A percentile compares a stretch with the other conserved stretches of the same genome.
phyloP scores from a whole-genome alignment of 108 stramenopile genomes.

The Licmophora abbreviata region DNA sequence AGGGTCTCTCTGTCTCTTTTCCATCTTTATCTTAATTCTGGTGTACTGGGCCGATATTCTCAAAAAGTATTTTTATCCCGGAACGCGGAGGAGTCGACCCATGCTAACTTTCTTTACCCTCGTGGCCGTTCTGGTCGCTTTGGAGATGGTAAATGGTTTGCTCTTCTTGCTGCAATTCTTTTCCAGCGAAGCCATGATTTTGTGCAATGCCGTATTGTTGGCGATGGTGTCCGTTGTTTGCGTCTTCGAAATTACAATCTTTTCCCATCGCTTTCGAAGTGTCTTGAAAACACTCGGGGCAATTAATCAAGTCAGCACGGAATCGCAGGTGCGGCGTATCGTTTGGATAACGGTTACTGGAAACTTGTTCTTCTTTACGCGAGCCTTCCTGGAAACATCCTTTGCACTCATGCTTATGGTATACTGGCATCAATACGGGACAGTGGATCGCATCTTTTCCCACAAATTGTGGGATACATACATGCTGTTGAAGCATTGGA shows the following conservation, averaged over 20 bases:
- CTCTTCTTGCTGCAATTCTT: slow-evolving; percentile 76
- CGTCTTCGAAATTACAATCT: slow-evolving; percentile 89
- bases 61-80: slow-evolving; percentile 91
- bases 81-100: slow-evolving; percentile 70
- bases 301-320: slow-evolving; percentile 94
- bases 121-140: slow-evolving; percentile 47
- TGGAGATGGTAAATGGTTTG: slow-evolving; percentile 70
- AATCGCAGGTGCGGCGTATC: slow-evolving; percentile 89
- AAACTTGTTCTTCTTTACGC: slow-evolving; percentile 90
- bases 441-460: slow-evolving; percentile 67
- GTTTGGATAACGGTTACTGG: slow-evolving; percentile 94
- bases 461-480: slow-evolving; percentile 85
- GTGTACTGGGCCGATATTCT: slow-evolving; percentile 97
- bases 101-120: slow-evolving; percentile 83
- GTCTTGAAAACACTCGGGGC: slow-evolving; percentile 90
- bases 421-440: slow-evolving; percentile 73
- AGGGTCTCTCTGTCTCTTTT: slow-evolving; percentile 86
- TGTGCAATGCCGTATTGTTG: slow-evolving; percentile 78
- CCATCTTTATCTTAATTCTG: slow-evolving; percentile 92
- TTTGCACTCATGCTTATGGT: slow-evolving; percentile 59
- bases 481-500: slow-evolving; percentile 76
- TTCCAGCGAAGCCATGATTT: slow-evolving; percentile 90
- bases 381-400: slow-evolving; percentile 78
- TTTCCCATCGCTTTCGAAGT: slow-evolving; percentile 89
- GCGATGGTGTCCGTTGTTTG: slow-evolving; percentile 80